Evolutionary conservation across 345 rosid species (phyloP).

Genomic region (Salix caprea): DNA sequence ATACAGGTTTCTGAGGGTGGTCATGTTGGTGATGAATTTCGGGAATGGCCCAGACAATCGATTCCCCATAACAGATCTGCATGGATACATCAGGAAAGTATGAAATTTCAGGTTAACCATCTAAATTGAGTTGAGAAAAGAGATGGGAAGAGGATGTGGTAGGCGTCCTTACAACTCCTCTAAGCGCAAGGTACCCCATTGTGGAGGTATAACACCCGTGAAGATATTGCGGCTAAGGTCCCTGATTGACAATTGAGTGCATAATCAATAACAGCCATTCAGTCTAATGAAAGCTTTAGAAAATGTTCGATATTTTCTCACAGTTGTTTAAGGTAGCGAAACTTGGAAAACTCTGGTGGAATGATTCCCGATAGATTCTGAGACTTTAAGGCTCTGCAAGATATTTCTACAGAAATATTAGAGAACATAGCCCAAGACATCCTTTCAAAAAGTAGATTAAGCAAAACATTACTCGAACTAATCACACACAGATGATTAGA

Average conservation of each 20-base stretch:
- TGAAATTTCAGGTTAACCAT: not conserved
- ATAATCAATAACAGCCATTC: not conserved
- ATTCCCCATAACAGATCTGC: conserved; percentile 89
- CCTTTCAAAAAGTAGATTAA: not conserved
- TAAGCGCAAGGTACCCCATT: conserved; percentile 73
- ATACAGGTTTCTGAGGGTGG: conserved; percentile 66
- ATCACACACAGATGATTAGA: not conserved
- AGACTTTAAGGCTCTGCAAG: conserved; percentile 56
- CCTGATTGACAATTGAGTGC: conserved; percentile 29
- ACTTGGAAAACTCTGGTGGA: conserved; percentile 69
- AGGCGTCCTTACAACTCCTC: conserved; percentile 46
- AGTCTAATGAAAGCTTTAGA: not conserved
- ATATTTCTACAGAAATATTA: not conserved
- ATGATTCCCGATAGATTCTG: conserved; percentile 64
- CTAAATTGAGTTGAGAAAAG: not conserved
- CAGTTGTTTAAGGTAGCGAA: conserved; percentile 59
- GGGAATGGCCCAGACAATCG: conserved; percentile 81
- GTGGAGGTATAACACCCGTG: conserved; percentile 66
- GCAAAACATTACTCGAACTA: not conserved
- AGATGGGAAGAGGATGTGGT: not conserved
- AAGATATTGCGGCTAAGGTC: conserved; percentile 78
- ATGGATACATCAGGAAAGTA: conserved; percentile 3
- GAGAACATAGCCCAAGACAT: not conserved
- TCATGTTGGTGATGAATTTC: conserved; percentile 54
- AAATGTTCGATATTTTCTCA: conserved; percentile 27